Percentiles rank a stretch among this genome's conserved stretches.
Evolutionary conservation across 192 early-diverging fungal genomes (phyloP).

Genomic region (Coemansia nantahalensis): DNA sequence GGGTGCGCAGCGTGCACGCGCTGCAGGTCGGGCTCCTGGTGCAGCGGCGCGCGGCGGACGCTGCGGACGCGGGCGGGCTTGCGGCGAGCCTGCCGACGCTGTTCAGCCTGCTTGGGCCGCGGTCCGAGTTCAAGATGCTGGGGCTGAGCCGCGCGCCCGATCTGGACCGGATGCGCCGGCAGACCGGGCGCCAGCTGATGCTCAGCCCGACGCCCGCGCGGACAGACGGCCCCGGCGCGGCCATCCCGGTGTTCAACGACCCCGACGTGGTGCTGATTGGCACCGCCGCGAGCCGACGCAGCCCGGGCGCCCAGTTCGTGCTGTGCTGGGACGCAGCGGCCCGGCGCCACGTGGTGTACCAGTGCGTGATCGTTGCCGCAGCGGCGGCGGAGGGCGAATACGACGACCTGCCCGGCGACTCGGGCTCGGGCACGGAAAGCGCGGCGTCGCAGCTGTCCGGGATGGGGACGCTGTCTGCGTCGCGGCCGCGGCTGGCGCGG

Average conservation of each 20-base stretch:
- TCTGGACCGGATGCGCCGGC: slow-evolving; percentile 9
- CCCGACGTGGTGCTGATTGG: slow-evolving; percentile 19
- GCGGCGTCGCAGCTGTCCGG: slow-evolving; percentile 1
- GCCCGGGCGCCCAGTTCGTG: slow-evolving; percentile 22
- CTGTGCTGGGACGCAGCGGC: slow-evolving; percentile 44
- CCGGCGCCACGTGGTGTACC: slow-evolving; percentile 27
- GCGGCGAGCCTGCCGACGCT: slow-evolving; percentile 21
- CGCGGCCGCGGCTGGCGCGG: slow-evolving; percentile 25
- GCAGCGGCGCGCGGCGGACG: slow-evolving; percentile 26
- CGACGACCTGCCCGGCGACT: slow-evolving; percentile 1
- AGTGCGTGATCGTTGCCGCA: slow-evolving; percentile 16
- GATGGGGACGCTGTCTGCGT: slow-evolving; percentile 16
- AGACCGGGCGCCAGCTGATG: slow-evolving; percentile 8
- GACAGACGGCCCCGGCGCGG: neutral
- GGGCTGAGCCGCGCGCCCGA: slow-evolving; percentile 27
- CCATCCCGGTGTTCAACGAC: slow-evolving; percentile 35
- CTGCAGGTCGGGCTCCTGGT: slow-evolving; percentile 41
- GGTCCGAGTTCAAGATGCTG: slow-evolving; percentile 47
- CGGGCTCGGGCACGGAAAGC: slow-evolving; percentile 3
- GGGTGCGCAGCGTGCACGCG: slow-evolving; percentile 21
- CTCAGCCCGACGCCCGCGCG: slow-evolving; percentile 33
- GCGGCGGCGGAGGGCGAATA: slow-evolving; percentile 8
- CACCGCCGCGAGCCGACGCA: slow-evolving; percentile 13
- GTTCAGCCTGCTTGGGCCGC: slow-evolving; percentile 42
- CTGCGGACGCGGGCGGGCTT: slow-evolving; percentile 11